Conservation (phyloP, 1,139 yeast genomes). For the Kodamaea alishanica region DNA sequence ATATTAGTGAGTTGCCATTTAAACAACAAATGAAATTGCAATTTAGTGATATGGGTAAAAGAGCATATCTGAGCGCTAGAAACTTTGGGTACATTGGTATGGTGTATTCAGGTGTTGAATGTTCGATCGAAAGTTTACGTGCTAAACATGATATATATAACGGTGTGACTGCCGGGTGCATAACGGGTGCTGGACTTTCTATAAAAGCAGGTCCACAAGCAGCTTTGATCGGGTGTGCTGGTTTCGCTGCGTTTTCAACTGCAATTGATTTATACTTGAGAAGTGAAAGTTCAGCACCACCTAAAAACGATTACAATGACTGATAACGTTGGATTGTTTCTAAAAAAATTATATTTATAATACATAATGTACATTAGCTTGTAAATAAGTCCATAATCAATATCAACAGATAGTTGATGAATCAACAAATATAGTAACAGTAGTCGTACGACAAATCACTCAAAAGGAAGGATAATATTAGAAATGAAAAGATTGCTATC, state of each 20-base stretch:
- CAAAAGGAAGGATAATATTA: constrained; percentile 22
- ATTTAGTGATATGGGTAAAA: constrained; percentile 84
- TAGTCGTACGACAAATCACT: constrained; percentile 34
- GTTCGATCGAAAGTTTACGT: constrained; percentile 78
- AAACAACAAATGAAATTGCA: constrained; percentile 91
- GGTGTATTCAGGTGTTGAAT: constrained; percentile 92
- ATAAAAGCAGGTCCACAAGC: constrained; percentile 93
- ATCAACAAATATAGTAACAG: constrained; percentile 36
- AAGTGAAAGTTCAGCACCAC: constrained; percentile 83
- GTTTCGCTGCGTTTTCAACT: constrained; percentile 93
- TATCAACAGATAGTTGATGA: constrained; percentile 9
- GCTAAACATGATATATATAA: constrained; percentile 93
- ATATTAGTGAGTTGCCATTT: constrained; percentile 79
- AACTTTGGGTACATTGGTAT: constrained; percentile 94
- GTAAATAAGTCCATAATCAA: too few species aligned
- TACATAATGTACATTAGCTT: constrained; percentile 11
- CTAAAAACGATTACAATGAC: constrained; percentile 84
- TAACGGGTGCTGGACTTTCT: constrained; percentile 91
- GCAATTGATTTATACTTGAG: constrained; percentile 90
- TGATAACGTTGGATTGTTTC: constrained; percentile 24
- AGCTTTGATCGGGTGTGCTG: constrained; percentile 90
- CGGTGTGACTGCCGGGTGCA: constrained; percentile 90
- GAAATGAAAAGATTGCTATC: constrained; percentile 13
- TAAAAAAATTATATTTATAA: too few species aligned
- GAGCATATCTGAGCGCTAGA: constrained; percentile 85